These are phyloP conservation scores for Peniophora sp. DNA, from an alignment of 1,284 basidiomycete species.

Conservation along the genomic window DNA sequence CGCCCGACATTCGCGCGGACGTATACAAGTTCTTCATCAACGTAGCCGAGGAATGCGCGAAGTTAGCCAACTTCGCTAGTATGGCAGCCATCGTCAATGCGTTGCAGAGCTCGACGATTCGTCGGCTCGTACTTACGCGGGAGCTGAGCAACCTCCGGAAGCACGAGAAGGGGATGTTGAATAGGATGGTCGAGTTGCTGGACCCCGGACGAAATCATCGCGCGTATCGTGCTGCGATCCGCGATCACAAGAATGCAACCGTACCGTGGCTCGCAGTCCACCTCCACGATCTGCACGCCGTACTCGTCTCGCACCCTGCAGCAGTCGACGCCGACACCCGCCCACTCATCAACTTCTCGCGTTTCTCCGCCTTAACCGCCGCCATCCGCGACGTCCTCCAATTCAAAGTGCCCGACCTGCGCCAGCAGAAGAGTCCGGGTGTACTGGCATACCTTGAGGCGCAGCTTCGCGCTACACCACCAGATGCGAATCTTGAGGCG, in stretches of 20 bases:
- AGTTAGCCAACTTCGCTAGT: constrained; percentile 33
- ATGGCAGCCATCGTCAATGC: constrained; percentile 32
- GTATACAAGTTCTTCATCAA: constrained; percentile 36
- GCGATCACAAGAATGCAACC: constrained; percentile 12
- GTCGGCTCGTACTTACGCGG: constrained; percentile 27
- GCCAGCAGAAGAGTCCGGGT: constrained; percentile 22
- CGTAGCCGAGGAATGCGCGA: constrained; percentile 35
- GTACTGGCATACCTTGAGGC: constrained; percentile 32
- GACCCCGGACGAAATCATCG: constrained; percentile 25
- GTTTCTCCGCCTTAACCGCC: constrained; percentile 28
- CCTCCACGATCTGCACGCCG: constrained; percentile 26
- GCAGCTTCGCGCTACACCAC: constrained; percentile 23
- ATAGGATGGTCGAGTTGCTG: constrained; percentile 25
- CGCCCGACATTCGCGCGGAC: constrained; percentile 24
- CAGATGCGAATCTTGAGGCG: constrained; percentile 17
- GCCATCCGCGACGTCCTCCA: constrained; percentile 24
- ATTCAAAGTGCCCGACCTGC: constrained; percentile 25
- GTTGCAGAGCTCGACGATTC: constrained; percentile 25
- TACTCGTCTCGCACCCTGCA: constrained; percentile 20
- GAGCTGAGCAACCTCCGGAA: constrained; percentile 17
- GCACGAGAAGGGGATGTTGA: constrained; percentile 21
- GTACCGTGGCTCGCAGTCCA: constrained; percentile 36
- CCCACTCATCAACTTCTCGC: constrained; percentile 34
- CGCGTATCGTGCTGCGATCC: constrained; percentile 27
- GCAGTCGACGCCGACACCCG: constrained; percentile 20